Conservation (phyloP, 768 basidiomycete genomes). For the Rubroboletus satanas region DNA sequence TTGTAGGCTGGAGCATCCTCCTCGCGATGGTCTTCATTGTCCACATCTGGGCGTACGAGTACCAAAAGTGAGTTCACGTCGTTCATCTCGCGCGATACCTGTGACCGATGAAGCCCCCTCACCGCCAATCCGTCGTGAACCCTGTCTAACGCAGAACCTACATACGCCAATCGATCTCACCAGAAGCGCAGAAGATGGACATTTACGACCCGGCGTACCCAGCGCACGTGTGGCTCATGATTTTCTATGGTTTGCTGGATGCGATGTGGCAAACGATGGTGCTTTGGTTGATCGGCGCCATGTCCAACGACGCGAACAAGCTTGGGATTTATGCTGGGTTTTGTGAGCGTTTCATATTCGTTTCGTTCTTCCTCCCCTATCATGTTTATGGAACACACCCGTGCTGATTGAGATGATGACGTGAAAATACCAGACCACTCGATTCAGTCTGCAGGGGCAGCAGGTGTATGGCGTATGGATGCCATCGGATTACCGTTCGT, state of each 20-base stretch:
- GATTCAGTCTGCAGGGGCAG: constrained; percentile 71
- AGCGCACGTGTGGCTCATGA: constrained; percentile 52
- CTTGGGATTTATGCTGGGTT: constrained; percentile 77
- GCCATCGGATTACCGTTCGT: constrained; percentile 60
- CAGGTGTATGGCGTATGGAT: constrained; percentile 68
- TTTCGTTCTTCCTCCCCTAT: not conserved
- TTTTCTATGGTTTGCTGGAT: constrained; percentile 68
- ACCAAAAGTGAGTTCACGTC: constrained; percentile 52
- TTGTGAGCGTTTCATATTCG: constrained; percentile 60
- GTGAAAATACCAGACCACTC: constrained; percentile 50
- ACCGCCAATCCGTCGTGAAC: not conserved
- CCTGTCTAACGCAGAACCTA: constrained; percentile 39
- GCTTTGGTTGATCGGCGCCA: constrained; percentile 79
- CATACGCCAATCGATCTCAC: constrained; percentile 49
- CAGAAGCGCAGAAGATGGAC: constrained; percentile 48
- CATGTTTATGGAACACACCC: not conserved
- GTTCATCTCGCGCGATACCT: not conserved
- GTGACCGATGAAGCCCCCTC: not conserved
- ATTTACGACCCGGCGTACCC: constrained; percentile 33
- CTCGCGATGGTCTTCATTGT: constrained; percentile 60
- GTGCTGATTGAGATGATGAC: not conserved
- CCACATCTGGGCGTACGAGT: constrained; percentile 73
- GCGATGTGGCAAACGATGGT: constrained; percentile 79
- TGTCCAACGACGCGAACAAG: constrained; percentile 76
- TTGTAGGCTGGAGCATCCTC: constrained; percentile 59